phyloP scores from a whole-genome alignment of 805 yeast genomes.

The Saccharomycopsis capsularis region DNA sequence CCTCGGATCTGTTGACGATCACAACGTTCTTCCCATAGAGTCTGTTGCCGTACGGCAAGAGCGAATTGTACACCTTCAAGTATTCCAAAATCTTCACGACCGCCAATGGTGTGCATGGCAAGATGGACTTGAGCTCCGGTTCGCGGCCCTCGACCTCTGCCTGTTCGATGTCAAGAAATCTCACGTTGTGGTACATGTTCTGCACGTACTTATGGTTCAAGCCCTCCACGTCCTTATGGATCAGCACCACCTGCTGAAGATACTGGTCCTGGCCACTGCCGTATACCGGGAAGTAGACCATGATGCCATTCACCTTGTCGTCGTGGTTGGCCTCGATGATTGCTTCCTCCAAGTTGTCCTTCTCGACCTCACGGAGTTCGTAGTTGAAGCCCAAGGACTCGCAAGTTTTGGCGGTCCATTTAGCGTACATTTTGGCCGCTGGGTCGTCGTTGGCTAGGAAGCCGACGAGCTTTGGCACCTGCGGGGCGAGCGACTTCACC shows the following conservation, averaged over 20 bases:
- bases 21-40: constrained; percentile 88
- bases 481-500: constrained; percentile 40
- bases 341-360: constrained; percentile 79
- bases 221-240: constrained; percentile 95
- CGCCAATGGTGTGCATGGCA: constrained; percentile 96
- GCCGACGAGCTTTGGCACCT: constrained; percentile 78
- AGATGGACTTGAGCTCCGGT: constrained; percentile 61
- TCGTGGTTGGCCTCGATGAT: constrained; percentile 79
- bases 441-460: constrained; percentile 90
- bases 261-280: constrained; percentile 94
- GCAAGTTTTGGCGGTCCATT: constrained; percentile 91
- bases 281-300: constrained; percentile 96
- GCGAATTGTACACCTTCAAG: constrained; percentile 75
- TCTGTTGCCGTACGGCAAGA: constrained; percentile 83
- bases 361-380: constrained; percentile 64
- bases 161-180: constrained; percentile 69
- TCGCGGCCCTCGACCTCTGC: constrained; percentile 24
- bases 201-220: constrained; percentile 84
- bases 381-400: constrained; percentile 79
- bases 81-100: constrained; percentile 88
- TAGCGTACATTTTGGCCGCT: constrained; percentile 91
- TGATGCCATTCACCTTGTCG: constrained; percentile 75
- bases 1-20: constrained; percentile 89
- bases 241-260: constrained; percentile 85
- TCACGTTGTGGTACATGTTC: constrained; percentile 88